A percentile compares a stretch with the other conserved stretches of the same genome.
phyloP scores from a whole-genome alignment of 2,329 filamentous ascomycete species.

The Neofusicoccum umdonicola region DNA sequence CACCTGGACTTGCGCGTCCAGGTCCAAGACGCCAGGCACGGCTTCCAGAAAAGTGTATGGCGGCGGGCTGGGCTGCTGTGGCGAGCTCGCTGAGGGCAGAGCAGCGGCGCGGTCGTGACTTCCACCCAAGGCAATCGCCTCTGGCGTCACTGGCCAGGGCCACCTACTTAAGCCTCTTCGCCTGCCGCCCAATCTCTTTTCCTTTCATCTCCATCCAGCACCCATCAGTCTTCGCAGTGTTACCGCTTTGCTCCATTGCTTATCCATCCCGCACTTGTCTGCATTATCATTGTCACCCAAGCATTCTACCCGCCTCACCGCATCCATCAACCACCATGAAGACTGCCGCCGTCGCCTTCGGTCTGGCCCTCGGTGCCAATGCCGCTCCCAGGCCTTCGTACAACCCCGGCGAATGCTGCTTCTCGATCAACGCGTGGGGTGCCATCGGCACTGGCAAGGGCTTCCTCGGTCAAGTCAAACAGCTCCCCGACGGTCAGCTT shows the following conservation, averaged over 20 bases:
- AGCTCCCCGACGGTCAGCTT: slow-evolving; percentile 7
- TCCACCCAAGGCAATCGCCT: background rate
- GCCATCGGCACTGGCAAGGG: background rate
- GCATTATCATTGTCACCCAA: background rate
- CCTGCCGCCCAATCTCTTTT: background rate
- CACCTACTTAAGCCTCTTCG: background rate
- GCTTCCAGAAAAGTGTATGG: background rate
- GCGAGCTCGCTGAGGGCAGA: background rate
- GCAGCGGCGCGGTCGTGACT: background rate
- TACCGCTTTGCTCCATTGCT: slow-evolving; percentile 13
- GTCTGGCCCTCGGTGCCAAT: background rate
- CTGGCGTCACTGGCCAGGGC: background rate
- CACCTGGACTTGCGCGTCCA: background rate
- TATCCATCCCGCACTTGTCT: slow-evolving; percentile 6
- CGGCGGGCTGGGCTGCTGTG: background rate
- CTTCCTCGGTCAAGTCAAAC: background rate
- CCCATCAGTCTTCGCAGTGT: background rate
- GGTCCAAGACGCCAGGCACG: background rate
- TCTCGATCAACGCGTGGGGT: background rate
- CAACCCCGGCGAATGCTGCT: background rate
- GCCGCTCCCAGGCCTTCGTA: background rate
- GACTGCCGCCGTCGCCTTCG: background rate
- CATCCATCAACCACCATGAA: background rate
- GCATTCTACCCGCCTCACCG: background rate
- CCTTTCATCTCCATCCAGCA: slow-evolving; percentile 1